Evolutionary conservation across 371 early-diverging fungal genomes (phyloP).

Genomic region (Mucor mucedo): DNA sequence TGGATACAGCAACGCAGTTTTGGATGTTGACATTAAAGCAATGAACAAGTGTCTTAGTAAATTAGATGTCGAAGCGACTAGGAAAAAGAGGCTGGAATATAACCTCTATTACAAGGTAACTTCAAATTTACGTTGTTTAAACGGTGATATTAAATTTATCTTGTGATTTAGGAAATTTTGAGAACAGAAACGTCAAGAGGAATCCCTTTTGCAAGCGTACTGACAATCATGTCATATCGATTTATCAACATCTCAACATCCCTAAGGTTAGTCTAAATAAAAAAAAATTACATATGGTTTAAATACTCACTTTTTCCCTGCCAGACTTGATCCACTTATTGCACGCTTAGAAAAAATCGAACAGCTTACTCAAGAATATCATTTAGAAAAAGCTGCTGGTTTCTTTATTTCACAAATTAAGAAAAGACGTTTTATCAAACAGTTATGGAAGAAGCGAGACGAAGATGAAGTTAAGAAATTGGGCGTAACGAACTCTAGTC

Average conservation of each 20-base stretch:
- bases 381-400: constrained; percentile 50
- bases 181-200: constrained; percentile 50
- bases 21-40: constrained; percentile 24
- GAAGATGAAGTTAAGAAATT: constrained; percentile 47
- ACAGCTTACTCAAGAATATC: constrained; percentile 45
- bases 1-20: background rate
- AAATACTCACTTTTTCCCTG: constrained; percentile 4
- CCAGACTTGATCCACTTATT: constrained; percentile 43
- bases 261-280: constrained; percentile 45
- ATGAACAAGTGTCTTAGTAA: constrained; percentile 35
- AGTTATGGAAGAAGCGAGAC: constrained; percentile 50
- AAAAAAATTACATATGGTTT: no score
- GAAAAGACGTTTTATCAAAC: constrained; percentile 44
- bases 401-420: constrained; percentile 48
- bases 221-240: constrained; percentile 57
- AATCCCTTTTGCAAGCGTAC: constrained; percentile 58
- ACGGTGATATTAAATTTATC: background rate
- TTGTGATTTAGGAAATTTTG: constrained; percentile 41
- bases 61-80: constrained; percentile 27
- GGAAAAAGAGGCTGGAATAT: constrained; percentile 49
- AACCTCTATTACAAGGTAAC: constrained; percentile 56
- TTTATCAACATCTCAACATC: constrained; percentile 58
- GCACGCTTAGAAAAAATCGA: constrained; percentile 49
- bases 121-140: background rate
- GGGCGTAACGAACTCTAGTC: constrained; percentile 22